Percentiles rank a stretch among this genome's conserved stretches.
Evolutionary conservation across 2,329 filamentous ascomycete genomes (phyloP).

Genomic region (Thielaviopsis populi): DNA sequence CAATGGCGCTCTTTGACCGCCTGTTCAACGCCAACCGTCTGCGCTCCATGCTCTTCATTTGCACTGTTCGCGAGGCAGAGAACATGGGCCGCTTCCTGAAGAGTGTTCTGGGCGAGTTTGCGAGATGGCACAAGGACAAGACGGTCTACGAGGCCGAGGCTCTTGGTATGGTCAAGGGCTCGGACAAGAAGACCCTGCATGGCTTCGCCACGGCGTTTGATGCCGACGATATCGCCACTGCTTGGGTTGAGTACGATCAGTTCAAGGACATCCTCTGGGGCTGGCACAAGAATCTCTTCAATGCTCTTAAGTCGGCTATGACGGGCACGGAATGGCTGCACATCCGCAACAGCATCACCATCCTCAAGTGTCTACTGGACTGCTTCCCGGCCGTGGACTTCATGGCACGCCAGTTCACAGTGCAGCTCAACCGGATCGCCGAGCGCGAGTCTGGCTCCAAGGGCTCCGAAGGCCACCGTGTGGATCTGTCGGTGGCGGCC

Average conservation of each 20-base stretch:
- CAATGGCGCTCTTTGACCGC: constrained; percentile 67
- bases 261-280: constrained; percentile 76
- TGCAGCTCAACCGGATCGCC: constrained; percentile 50
- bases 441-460: constrained; percentile 42
- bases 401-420: constrained; percentile 56
- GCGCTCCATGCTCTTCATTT: constrained; percentile 70
- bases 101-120: constrained; percentile 64
- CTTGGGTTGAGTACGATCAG: constrained; percentile 66
- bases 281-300: constrained; percentile 75
- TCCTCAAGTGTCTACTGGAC: constrained; percentile 66
- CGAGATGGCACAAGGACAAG: constrained; percentile 70
- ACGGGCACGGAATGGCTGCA: constrained; percentile 87
- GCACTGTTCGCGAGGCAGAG: constrained; percentile 79
- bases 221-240: constrained; percentile 42
- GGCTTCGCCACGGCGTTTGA: constrained; percentile 68
- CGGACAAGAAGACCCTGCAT: constrained; percentile 41
- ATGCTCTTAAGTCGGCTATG: constrained; percentile 67
- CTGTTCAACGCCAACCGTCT: constrained; percentile 74
- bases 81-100: constrained; percentile 85
- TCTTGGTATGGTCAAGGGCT: constrained; percentile 28
- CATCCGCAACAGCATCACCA: constrained; percentile 84
- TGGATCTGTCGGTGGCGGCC: constrained; percentile 61
- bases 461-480: constrained; percentile 43
- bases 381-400: constrained; percentile 82
- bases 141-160: constrained; percentile 66